These are phyloP conservation scores for Boletus rubescentipes DNA, from an alignment of 768 basidiomycete genomes.

Conservation along the genomic window DNA sequence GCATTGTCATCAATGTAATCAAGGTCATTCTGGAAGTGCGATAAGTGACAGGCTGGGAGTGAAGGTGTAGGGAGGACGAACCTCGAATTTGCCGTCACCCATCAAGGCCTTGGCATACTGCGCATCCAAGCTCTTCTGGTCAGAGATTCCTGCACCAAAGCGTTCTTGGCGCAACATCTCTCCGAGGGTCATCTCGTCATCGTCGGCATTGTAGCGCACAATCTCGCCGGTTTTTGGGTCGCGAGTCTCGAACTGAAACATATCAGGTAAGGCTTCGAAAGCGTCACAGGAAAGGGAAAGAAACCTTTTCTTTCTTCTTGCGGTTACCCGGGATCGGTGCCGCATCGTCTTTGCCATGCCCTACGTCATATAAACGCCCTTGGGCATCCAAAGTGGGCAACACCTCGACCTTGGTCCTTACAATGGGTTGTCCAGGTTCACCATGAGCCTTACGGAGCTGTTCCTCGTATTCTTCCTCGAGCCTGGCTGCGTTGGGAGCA, in stretches of 20 bases:
- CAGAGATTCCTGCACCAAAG: conserved; percentile 83
- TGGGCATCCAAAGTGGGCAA: conserved; percentile 85
- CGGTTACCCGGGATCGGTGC: conserved; percentile 61
- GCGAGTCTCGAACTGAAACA: conserved; percentile 74
- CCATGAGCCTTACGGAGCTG: conserved; percentile 56
- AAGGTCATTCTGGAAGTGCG: conserved; percentile 61
- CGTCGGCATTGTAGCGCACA: conserved; percentile 86
- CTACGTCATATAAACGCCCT: conserved; percentile 90
- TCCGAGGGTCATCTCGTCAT: conserved; percentile 80
- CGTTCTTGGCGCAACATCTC: conserved; percentile 93
- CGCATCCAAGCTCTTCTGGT: conserved; percentile 89
- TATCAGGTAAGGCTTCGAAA: background rate
- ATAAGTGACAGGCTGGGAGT: background rate
- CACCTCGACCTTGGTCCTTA: conserved; percentile 71
- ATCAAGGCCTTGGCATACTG: conserved; percentile 88
- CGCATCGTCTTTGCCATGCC: conserved; percentile 67
- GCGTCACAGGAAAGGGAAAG: background rate
- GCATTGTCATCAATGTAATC: conserved; percentile 98
- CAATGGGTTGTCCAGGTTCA: conserved; percentile 36
- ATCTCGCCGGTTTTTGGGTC: conserved; percentile 90
- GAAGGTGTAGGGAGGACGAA: conserved; percentile 29
- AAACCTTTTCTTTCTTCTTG: conserved; percentile 73
- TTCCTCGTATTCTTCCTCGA: conserved; percentile 85
- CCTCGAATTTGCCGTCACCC: conserved; percentile 85
- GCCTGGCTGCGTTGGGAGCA: conserved; percentile 66